Conservation (phyloP, 2,329 filamentous ascomycete species). For the Fusarium luffae region DNA sequence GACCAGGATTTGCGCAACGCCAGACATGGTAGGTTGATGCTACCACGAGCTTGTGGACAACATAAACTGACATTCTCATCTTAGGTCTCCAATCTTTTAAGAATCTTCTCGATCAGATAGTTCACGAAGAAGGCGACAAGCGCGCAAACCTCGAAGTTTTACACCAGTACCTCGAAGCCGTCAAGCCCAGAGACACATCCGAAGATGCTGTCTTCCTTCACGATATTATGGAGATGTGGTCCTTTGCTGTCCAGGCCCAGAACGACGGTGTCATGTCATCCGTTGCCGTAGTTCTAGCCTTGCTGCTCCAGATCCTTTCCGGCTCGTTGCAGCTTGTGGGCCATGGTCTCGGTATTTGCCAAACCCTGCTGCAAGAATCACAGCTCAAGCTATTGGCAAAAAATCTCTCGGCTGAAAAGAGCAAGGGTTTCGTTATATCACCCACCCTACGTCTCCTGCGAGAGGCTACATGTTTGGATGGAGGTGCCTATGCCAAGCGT, state of each 20-base stretch:
- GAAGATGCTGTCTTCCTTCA: slow-evolving; percentile 71
- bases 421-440: slow-evolving; percentile 88
- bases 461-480: slow-evolving; percentile 87
- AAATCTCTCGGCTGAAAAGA: slow-evolving; percentile 81
- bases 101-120: slow-evolving; percentile 74
- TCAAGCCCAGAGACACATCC: slow-evolving; percentile 59
- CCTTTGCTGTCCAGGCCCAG: slow-evolving; percentile 80
- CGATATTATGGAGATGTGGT: slow-evolving; percentile 90
- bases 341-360: slow-evolving; percentile 81
- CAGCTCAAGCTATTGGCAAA: slow-evolving; percentile 84
- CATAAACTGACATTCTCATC: background rate
- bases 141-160: slow-evolving; percentile 66
- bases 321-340: slow-evolving; percentile 77
- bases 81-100: slow-evolving; percentile 76
- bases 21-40: slow-evolving; percentile 67
- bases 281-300: slow-evolving; percentile 81
- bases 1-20: slow-evolving; percentile 75
- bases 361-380: slow-evolving; percentile 81
- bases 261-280: slow-evolving; percentile 85
- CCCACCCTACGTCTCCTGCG: slow-evolving; percentile 87
- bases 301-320: slow-evolving; percentile 83
- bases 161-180: slow-evolving; percentile 72
- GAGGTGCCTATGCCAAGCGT: slow-evolving; percentile 79
- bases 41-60: background rate
- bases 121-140: slow-evolving; percentile 59